Percentiles rank a stretch among this genome's conserved stretches.
Conservation (phyloP, 306 rosid genomes). For the Purshia tridentata region DNA sequence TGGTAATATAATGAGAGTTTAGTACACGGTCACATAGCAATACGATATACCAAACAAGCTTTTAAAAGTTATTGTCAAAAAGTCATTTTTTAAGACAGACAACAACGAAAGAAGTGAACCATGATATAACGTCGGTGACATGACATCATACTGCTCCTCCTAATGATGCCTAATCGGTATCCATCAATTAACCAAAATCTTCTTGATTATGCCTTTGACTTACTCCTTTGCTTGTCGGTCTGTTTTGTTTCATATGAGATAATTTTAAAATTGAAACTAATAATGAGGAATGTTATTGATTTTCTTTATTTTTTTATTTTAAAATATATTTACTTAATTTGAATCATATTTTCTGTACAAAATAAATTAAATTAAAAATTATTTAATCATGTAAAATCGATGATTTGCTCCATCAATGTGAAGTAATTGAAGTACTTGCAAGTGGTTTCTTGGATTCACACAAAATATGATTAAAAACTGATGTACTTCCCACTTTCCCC, state of each 20-base stretch:
- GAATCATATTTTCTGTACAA: too few relatives aligned
- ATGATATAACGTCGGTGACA: slow-evolving; percentile 10
- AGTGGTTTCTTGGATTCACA: slow-evolving; percentile 5
- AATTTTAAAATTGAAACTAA: not conserved
- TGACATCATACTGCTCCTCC: slow-evolving; percentile 24
- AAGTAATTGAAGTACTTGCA: slow-evolving; percentile 6
- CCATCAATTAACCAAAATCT: slow-evolving; percentile 1
- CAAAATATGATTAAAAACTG: not conserved
- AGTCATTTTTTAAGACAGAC: not conserved
- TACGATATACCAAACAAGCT: too few relatives aligned
- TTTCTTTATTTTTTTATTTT: too few relatives aligned
- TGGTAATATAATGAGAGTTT: too few relatives aligned
- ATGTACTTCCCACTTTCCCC: slow-evolving; percentile 22
- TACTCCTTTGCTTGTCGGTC: not conserved
- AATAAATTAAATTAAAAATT: too few relatives aligned
- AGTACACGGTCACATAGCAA: too few relatives aligned
- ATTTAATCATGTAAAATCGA: too few relatives aligned
- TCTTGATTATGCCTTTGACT: slow-evolving; percentile 20
- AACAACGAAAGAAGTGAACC: not conserved
- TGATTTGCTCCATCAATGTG: not conserved
- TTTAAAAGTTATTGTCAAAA: too few relatives aligned
- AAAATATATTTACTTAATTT: too few relatives aligned
- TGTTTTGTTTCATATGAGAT: slow-evolving; percentile 18
- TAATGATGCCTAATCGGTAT: slow-evolving; percentile 3
- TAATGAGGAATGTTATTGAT: too few relatives aligned